Conservation (phyloP, 2,329 filamentous ascomycete species). For the Fusarium anguioides region DNA sequence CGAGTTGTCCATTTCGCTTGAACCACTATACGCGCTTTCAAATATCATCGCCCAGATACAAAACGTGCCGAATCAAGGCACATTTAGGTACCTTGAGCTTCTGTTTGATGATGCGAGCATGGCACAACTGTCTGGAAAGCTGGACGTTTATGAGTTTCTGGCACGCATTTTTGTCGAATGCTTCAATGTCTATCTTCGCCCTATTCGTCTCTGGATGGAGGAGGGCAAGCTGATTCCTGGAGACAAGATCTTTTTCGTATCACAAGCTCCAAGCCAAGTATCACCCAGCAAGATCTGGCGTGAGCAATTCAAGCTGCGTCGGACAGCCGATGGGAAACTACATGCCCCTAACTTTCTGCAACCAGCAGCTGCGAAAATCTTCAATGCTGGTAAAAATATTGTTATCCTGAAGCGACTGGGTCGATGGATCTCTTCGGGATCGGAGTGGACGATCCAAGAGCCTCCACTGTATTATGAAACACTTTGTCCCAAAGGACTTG, state of each 20-base stretch:
- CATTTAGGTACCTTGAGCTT: slow-evolving; percentile 82
- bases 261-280: slow-evolving; percentile 64
- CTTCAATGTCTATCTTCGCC: slow-evolving; percentile 82
- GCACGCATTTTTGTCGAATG: slow-evolving; percentile 81
- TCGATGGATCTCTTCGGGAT: slow-evolving; percentile 56
- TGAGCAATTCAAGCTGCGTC: slow-evolving; percentile 75
- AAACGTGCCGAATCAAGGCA: slow-evolving; percentile 58
- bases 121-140: slow-evolving; percentile 76
- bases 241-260: slow-evolving; percentile 81
- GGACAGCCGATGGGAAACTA: slow-evolving; percentile 67
- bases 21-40: slow-evolving; percentile 69
- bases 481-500: slow-evolving; percentile 61
- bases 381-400: slow-evolving; percentile 89
- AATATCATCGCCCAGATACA: slow-evolving; percentile 69
- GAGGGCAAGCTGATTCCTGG: slow-evolving; percentile 73
- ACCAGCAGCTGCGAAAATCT: slow-evolving; percentile 76
- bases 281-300: slow-evolving; percentile 79
- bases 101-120: slow-evolving; percentile 77
- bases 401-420: slow-evolving; percentile 82
- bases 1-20: slow-evolving; percentile 65
- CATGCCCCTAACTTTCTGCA: slow-evolving; percentile 81
- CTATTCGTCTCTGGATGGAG: slow-evolving; percentile 87
- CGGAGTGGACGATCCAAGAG: slow-evolving; percentile 49
- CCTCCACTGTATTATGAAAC: slow-evolving; percentile 66
- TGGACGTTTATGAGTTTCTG: slow-evolving; percentile 69